Evolutionary conservation across 352 stramenopile genomes (phyloP), one percentile per base, ranked within the genome.

Genomic region (Plasmopara muralis): DNA sequence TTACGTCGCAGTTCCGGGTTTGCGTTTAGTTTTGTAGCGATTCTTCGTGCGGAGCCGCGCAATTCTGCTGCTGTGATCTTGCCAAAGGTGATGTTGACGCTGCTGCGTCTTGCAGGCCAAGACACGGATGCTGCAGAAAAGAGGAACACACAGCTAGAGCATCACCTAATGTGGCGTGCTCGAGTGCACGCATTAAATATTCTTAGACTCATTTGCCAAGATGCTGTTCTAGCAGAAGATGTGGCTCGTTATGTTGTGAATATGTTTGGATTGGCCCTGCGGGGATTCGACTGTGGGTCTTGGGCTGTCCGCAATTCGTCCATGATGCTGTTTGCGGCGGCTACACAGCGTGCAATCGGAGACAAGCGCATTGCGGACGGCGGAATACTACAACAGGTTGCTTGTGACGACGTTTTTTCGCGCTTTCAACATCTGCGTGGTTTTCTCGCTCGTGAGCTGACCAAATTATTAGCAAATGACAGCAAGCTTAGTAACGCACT

Each of bases 301-400:
- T 96, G 85, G 85, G 82, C 85, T 1, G 87, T 96, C 20, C 83
- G 87, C 25, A 96, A 96, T 67, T 95, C 85, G 34, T 77, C 83
- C 1, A 96, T 95, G 85, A 96, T 96, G 87, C 75, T 96, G 38
- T 95, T 95, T 43, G 77, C 83, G 2, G 85, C 85, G 0, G 71
- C 78, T 2, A 87, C 79, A 1, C 82, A 92, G 55, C 77, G 84
- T 42, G 82, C 77, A 16, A 75, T 94, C 39, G 82, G 80, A 42
- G 82, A 93, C 53, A 92, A 94, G 52, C 78, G 85, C 29, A 82
- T 92, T 52, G 82, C 82, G 9, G 84, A 93, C 45, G 79, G 79
- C 18, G 72, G 72, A 25, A 80, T 68, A 6, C 49, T 58, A n/a
- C 57, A 77, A 51, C 79, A 83, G 39, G 70, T 93, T n/a, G 55